Percentiles rank a stretch among this genome's conserved stretches.
Evolutionary conservation across 108 stramenopile genomes (phyloP).

Genomic region (Cylindrotheca fusiformis): DNA sequence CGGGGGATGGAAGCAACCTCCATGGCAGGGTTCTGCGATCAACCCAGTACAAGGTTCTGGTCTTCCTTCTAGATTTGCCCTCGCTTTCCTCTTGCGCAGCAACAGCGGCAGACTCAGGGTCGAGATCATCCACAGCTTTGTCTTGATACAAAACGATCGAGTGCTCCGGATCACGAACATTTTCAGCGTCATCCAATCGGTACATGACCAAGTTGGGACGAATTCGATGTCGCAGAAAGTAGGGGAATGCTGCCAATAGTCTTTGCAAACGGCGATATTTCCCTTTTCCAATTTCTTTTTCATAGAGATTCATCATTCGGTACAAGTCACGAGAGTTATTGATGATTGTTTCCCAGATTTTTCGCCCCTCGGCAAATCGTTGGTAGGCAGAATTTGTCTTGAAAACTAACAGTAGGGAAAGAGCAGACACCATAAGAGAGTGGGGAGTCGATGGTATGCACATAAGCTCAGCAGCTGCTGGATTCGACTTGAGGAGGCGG

Average conservation of each 20-base stretch:
- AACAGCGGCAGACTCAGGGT: conserved; percentile 41
- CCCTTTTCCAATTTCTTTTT: conserved; percentile 68
- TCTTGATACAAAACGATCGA: conserved; percentile 78
- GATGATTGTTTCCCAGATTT: conserved; percentile 77
- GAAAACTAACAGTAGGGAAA: conserved; percentile 88
- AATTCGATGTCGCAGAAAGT: conserved; percentile 76
- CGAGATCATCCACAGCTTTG: conserved; percentile 27
- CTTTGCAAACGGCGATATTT: conserved; percentile 63
- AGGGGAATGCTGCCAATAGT: conserved; percentile 82
- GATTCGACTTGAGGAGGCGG: conserved; percentile 25
- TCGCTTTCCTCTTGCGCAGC: conserved; percentile 68
- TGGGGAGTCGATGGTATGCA: conserved; percentile 65
- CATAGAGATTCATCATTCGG: conserved; percentile 78
- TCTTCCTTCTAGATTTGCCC: conserved; percentile 55
- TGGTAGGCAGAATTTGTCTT: conserved; percentile 90
- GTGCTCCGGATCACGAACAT: conserved; percentile 71
- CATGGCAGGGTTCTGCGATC: conserved; percentile 83
- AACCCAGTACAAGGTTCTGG: conserved; percentile 77
- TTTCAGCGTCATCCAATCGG: conserved; percentile 55
- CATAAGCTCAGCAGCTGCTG: conserved; percentile 35
- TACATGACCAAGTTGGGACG: conserved; percentile 71
- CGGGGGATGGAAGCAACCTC: conserved; percentile 63
- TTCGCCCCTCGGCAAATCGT: conserved; percentile 90
- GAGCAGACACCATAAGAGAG: conserved; percentile 76
- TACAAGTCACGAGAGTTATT: conserved; percentile 75